These are phyloP conservation scores for Pichia occidentalis DNA, from an alignment of 805 yeast species.

Conservation along the genomic window DNA sequence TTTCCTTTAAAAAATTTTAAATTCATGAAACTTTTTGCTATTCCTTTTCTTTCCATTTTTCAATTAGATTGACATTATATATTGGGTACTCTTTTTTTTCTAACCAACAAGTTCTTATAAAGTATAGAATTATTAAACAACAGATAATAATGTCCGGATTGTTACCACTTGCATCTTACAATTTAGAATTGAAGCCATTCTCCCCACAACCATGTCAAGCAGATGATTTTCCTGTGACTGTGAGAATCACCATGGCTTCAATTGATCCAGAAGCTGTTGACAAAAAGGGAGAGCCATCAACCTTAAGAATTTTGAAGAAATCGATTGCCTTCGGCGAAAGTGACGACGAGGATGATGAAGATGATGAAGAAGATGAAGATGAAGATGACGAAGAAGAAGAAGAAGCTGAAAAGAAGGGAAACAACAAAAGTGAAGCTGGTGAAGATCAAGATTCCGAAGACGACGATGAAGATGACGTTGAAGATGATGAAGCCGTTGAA, in stretches of 20 bases:
- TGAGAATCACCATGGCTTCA: constrained; percentile 91
- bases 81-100: no score
- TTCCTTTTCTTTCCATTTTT: no score
- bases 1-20: no score
- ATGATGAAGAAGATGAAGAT: constrained; percentile 24
- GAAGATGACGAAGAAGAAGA: constrained; percentile 27
- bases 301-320: constrained; percentile 82
- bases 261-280: constrained; percentile 86
- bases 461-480: constrained; percentile 51
- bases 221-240: constrained; percentile 80
- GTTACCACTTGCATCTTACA: constrained; percentile 81
- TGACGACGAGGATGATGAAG: constrained; percentile 37
- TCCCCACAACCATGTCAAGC: constrained; percentile 82
- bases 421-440: constrained; percentile 38
- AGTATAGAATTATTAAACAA: background rate
- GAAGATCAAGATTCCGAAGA: constrained; percentile 49
- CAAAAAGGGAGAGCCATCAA: constrained; percentile 75
- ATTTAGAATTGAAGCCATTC: constrained; percentile 80
- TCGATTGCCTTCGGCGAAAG: constrained; percentile 36
- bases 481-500: constrained; percentile 69
- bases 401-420: constrained; percentile 28
- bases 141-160: constrained; percentile 51
- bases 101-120: no score
- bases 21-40: no score
- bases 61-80: no score